These are phyloP conservation scores for Juglanconis sp. DNA, from an alignment of 2,329 filamentous ascomycete species.

Conservation along the genomic window DNA sequence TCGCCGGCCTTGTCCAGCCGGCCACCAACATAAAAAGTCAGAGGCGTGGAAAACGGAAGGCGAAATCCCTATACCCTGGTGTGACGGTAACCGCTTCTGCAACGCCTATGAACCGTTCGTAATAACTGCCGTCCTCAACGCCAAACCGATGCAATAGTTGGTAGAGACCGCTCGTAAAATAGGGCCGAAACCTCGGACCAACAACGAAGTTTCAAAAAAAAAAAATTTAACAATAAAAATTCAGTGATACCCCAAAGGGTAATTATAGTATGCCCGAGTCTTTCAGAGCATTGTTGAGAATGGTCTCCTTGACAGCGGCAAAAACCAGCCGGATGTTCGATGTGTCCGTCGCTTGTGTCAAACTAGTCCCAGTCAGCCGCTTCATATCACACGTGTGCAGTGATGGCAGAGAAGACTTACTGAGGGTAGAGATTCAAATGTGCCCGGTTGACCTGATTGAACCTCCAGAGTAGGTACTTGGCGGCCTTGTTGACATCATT, in stretches of 20 bases:
- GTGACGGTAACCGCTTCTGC: neutral
- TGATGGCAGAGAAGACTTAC: slow-evolving; percentile 52
- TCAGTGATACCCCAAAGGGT: slow-evolving; percentile 4
- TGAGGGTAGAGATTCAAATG: slow-evolving; percentile 97
- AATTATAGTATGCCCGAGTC: slow-evolving; percentile 90
- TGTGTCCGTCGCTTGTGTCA: slow-evolving; percentile 98
- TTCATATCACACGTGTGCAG: neutral
- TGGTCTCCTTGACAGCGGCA: slow-evolving; percentile 97
- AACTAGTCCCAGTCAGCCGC: slow-evolving; percentile 48
- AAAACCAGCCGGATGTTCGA: slow-evolving; percentile 98
- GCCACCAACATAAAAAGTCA: neutral
- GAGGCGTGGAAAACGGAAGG: neutral
- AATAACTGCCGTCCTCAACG: slow-evolving; percentile 16
- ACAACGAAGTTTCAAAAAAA: neutral
- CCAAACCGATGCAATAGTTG: slow-evolving; percentile 18
- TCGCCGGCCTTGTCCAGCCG: neutral
- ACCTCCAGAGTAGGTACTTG: slow-evolving; percentile 96
- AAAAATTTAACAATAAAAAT: neutral
- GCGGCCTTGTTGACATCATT: slow-evolving; percentile 98
- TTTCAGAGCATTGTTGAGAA: slow-evolving; percentile 95
- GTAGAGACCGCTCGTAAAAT: slow-evolving; percentile 18
- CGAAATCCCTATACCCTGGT: neutral
- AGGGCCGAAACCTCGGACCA: neutral
- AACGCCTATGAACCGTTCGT: slow-evolving; percentile 13
- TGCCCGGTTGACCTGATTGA: slow-evolving; percentile 96